Percentiles rank a stretch among this genome's conserved stretches.
phyloP scores from a whole-genome alignment of 2,329 filamentous ascomycete species.

The Elsinoe fawcettii region DNA sequence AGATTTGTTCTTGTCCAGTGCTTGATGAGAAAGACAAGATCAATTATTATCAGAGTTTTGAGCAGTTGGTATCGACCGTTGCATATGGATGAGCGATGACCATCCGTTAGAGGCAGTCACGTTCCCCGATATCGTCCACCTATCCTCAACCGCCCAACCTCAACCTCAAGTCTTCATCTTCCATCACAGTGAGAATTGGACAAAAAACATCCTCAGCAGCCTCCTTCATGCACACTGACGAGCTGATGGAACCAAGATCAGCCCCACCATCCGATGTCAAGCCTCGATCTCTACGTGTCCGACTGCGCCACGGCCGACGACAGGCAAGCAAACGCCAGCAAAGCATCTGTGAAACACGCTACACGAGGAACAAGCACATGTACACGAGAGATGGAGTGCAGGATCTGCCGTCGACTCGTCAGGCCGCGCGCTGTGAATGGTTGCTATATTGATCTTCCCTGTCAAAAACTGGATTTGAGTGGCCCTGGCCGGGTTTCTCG shows the following conservation, averaged over 20 bases:
- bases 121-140: background rate
- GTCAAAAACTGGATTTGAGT: conserved; percentile 7
- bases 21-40: background rate
- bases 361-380: conserved; percentile 10
- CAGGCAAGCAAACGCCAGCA: conserved; percentile 9
- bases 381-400: background rate
- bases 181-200: background rate
- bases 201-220: background rate
- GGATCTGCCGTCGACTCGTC: background rate
- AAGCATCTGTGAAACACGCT: conserved; percentile 12
- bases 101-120: background rate
- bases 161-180: background rate
- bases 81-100: background rate
- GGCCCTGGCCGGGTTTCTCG: background rate
- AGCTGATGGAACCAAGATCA: background rate
- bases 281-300: conserved; percentile 10
- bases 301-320: conserved; percentile 7
- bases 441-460: conserved; percentile 9
- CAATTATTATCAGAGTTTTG: too few relatives aligned
- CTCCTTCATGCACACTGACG: background rate
- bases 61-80: background rate
- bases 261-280: conserved; percentile 9
- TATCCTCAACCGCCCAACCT: background rate
- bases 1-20: background rate
- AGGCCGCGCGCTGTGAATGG: background rate